These are phyloP conservation scores for Pleurotus tuoliensis DNA, from an alignment of 768 basidiomycete species.

Conservation along the genomic window DNA sequence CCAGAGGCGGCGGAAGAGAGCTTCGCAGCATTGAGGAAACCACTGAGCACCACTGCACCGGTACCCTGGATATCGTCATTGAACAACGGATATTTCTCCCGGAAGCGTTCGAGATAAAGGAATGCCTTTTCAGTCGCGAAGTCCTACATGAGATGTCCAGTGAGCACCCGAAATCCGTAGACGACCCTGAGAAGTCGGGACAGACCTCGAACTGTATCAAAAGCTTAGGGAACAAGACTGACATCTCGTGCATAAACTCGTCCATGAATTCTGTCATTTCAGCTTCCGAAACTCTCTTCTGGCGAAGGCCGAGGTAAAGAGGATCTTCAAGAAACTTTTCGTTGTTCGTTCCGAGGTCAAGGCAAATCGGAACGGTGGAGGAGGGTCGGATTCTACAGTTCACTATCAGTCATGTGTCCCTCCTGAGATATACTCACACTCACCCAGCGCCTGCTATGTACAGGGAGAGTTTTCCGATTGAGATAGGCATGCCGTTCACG, in stretches of 20 bases:
- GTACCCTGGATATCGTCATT: conserved; percentile 93
- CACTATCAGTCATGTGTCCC: not conserved
- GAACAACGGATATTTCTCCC: conserved; percentile 73
- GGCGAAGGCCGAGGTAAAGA: conserved; percentile 82
- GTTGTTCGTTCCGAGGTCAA: conserved; percentile 91
- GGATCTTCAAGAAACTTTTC: conserved; percentile 78
- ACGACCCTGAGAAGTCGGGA: conserved; percentile 5
- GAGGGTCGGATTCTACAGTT: conserved; percentile 61
- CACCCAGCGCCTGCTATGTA: conserved; percentile 90
- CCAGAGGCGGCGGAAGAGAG: conserved; percentile 72
- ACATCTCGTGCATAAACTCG: conserved; percentile 87
- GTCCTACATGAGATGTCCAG: conserved; percentile 44
- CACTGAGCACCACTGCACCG: conserved; percentile 87
- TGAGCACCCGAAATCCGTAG: not conserved
- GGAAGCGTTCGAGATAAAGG: conserved; percentile 73
- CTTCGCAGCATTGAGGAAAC: conserved; percentile 84
- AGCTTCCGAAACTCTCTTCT: conserved; percentile 56
- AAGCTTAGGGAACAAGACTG: conserved; percentile 68
- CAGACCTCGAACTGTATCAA: conserved; percentile 81
- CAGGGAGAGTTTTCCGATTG: conserved; percentile 89
- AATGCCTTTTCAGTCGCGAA: conserved; percentile 93
- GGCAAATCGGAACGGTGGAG: conserved; percentile 77
- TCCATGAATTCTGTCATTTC: conserved; percentile 86
- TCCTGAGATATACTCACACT: conserved; percentile 14
- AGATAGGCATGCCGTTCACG: conserved; percentile 83